phyloP scores from a whole-genome alignment of 1,139 yeast species.

The Nakaseomyces sp. region DNA sequence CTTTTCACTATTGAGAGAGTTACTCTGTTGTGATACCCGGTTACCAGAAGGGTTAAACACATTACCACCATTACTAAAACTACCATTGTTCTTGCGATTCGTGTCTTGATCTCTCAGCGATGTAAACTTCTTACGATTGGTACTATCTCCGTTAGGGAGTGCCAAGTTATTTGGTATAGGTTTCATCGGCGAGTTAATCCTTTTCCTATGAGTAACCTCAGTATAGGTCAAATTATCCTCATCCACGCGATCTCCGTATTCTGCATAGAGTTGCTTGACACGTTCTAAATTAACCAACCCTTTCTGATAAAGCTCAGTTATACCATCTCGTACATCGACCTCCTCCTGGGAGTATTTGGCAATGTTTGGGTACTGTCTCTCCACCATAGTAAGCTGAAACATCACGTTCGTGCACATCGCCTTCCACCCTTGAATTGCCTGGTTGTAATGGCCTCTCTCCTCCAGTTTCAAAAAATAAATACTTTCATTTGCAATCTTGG shows the following conservation, averaged over 20 bases:
- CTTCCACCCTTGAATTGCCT: constrained; percentile 66
- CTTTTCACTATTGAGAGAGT: not conserved
- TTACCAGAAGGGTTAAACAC: not conserved
- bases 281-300: constrained; percentile 34
- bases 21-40: not conserved
- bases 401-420: constrained; percentile 52
- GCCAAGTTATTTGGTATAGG: not conserved
- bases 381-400: constrained; percentile 48
- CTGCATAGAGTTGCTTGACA: constrained; percentile 18
- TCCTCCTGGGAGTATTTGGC: constrained; percentile 40
- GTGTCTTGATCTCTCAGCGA: not conserved
- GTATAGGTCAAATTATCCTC: not conserved
- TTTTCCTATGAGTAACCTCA: not conserved
- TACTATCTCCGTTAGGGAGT: not conserved
- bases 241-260: not conserved
- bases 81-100: not conserved
- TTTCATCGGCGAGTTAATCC: constrained; percentile 4
- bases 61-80: not conserved
- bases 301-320: constrained; percentile 30
- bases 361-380: constrained; percentile 34
- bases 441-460: constrained; percentile 43
- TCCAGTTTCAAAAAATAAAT: constrained; percentile 50
- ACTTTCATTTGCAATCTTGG: constrained; percentile 51
- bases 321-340: constrained; percentile 31
- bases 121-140: not conserved